Base-by-base conservation (phyloP, 2,329 filamentous ascomycete species). In the Ophiostoma tasmaniense region DNA sequence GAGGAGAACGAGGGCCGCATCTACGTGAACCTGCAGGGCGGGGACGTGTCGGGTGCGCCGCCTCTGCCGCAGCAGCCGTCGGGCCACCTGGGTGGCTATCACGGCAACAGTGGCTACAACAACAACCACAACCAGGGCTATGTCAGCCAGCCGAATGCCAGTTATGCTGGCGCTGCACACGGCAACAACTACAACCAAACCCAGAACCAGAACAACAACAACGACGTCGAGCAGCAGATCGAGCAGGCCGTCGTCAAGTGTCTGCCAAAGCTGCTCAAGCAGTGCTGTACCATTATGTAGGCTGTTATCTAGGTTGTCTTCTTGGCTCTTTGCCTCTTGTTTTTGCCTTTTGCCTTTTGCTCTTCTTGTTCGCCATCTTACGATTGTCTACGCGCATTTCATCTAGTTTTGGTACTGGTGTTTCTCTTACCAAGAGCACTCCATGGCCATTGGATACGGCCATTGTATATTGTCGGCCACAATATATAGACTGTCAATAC, bases 1-100 rank as follows among this genome's bases (percentile, higher is more conserved):
- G 95, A 98, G 81, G 89, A 90, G 66, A 98, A 99, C 74, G 90
- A 90, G 10, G 95, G 95, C 0, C 82, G 93, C 20, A 93, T 99
- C 59, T 97, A 92, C 76, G 87, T 98, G 71, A 90, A 97, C 76
- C 82, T 98, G 72, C 87, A 89, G 73, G 92, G 93, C 68, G 90
- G 89, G 14, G 82, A 87, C 66, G 87, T 86, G 2, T 76, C 79
- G 5, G 71, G 71, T 22, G 70, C 68, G 52, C 79, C 81, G 66
- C 78, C 80, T 3, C 79, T 85, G 45, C 78, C 84, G 66, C 79
- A 82, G 59, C 81, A 83, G 52, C 81, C 83, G 69, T 77, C 79
- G 52, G 76, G 76, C 52, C 72, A 78, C 79, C 70, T 75, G 74
- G 73, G 73, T 59, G 76, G 75, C 25, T 77, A 76, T 70, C 76